A percentile compares a stretch with the other conserved stretches of the same genome.
phyloP scores from a whole-genome alignment of 2,329 filamentous ascomycete species.

The Ceratocystis alfenasii region DNA sequence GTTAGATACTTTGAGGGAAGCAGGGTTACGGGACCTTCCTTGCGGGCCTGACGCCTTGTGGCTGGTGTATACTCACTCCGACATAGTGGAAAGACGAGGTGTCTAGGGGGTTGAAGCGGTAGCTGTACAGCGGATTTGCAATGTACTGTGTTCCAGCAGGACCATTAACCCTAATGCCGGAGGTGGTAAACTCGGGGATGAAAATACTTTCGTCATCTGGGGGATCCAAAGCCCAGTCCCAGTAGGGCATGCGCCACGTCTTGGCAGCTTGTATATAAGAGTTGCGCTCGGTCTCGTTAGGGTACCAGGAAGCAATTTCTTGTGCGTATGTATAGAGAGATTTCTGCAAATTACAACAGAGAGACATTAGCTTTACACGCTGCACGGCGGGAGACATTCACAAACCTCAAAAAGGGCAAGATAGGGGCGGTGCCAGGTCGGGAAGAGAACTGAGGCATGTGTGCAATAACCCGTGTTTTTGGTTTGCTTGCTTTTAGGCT shows the following conservation, averaged over 20 bases:
- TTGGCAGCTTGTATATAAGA: slow-evolving; percentile 41
- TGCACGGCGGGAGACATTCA: not conserved
- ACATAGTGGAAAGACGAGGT: slow-evolving; percentile 44
- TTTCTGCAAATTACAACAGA: slow-evolving; percentile 17
- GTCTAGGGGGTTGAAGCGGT: slow-evolving; percentile 49
- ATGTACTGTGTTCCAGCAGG: slow-evolving; percentile 46
- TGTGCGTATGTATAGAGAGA: slow-evolving; percentile 22
- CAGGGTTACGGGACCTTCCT: too few relatives aligned
- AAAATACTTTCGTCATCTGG: slow-evolving; percentile 38
- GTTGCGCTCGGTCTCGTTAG: slow-evolving; percentile 34
- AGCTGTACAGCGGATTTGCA: slow-evolving; percentile 50
- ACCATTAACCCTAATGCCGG: slow-evolving; percentile 41
- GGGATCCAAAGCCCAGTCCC: slow-evolving; percentile 45
- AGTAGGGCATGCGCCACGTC: slow-evolving; percentile 46
- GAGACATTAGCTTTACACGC: not conserved
- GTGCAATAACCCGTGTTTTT: slow-evolving; percentile 57
- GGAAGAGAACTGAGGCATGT: slow-evolving; percentile 64
- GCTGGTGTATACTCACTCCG: slow-evolving; percentile 39
- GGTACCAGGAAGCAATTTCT: slow-evolving; percentile 38
- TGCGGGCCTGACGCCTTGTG: slow-evolving; percentile 17
- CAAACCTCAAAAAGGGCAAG: slow-evolving; percentile 48
- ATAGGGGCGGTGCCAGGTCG: slow-evolving; percentile 76
- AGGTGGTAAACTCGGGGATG: slow-evolving; percentile 36
- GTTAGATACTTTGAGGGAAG: slow-evolving; percentile 18
- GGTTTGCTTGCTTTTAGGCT: slow-evolving; percentile 31